Evolutionary conservation across 176 grass and related monocot genomes (phyloP).

Genomic region (Triticum aestivum): DNA sequence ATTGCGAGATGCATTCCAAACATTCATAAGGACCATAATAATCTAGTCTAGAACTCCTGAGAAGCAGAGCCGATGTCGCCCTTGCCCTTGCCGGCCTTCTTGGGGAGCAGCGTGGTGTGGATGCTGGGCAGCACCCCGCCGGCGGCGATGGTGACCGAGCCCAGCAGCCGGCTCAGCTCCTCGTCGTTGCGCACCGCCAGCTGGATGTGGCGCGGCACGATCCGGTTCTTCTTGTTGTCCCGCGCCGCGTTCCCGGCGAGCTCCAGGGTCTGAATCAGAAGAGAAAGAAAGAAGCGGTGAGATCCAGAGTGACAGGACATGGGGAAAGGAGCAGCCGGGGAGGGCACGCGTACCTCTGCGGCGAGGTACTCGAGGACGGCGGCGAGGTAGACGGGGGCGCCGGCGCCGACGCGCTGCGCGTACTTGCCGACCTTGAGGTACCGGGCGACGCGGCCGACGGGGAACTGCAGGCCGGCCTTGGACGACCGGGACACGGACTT

Average conservation of each 20-base stretch:
- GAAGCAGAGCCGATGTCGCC: conserved; percentile 47
- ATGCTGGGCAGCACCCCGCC: not conserved
- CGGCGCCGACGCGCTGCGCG: not conserved
- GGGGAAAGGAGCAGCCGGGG: too few species aligned
- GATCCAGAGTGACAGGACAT: too few species aligned
- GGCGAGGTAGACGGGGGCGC: not conserved
- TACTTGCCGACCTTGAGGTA: not conserved
- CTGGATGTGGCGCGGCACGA: not conserved
- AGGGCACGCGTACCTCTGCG: not conserved
- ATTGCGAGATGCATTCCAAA: not conserved
- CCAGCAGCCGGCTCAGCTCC: too few species aligned
- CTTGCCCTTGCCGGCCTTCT: not conserved
- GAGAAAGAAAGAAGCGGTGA: not conserved
- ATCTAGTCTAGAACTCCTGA: conserved; percentile 50
- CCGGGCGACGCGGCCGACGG: not conserved
- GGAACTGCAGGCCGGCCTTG: not conserved
- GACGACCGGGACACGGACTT: not conserved
- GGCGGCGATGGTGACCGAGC: too few species aligned
- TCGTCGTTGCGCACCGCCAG: too few species aligned
- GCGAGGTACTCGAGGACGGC: not conserved
- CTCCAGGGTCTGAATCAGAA: not conserved
- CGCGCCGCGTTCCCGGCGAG: not conserved
- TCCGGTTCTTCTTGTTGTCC: not conserved
- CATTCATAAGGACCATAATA: too few species aligned
- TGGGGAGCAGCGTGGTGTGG: not conserved